These are phyloP conservation scores for Gentiana macrophylla DNA, from an alignment of 257 asterid species.

Conservation along the genomic window DNA sequence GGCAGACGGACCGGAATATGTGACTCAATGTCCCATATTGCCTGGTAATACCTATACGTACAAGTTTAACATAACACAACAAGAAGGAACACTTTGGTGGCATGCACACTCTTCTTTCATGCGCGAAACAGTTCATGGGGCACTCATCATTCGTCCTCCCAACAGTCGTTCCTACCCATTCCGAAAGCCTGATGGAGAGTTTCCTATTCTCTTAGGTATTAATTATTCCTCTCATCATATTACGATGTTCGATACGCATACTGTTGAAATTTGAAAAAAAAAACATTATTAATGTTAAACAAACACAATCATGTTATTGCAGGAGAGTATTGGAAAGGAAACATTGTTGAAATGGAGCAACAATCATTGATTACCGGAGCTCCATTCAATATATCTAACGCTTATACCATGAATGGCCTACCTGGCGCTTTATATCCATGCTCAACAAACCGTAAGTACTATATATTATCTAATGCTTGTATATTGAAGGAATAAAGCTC, in stretches of 20 bases:
- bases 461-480: no score
- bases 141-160: conserved; percentile 45
- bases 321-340: conserved; percentile 70
- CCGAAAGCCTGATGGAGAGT: conserved; percentile 38
- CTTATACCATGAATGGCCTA: conserved; percentile 46
- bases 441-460: conserved; percentile 31
- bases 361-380: conserved; percentile 30
- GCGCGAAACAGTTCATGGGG: conserved; percentile 50
- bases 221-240: no score
- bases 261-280: no score
- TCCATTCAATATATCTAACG: conserved; percentile 38
- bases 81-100: conserved; percentile 57
- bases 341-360: conserved; percentile 31
- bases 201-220: conserved; percentile 42
- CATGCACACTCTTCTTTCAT: conserved; percentile 51
- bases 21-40: conserved; percentile 54
- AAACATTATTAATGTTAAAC: no score
- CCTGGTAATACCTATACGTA: conserved; percentile 46
- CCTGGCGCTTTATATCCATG: conserved; percentile 54
- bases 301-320: no score
- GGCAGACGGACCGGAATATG: conserved; percentile 55
- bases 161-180: conserved; percentile 37
- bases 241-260: no score
- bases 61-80: conserved; percentile 35
- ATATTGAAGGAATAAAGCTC: no score